Evolutionary conservation across 1,139 yeast species (phyloP).

Genomic region (Torulaspora pretoriensis): DNA sequence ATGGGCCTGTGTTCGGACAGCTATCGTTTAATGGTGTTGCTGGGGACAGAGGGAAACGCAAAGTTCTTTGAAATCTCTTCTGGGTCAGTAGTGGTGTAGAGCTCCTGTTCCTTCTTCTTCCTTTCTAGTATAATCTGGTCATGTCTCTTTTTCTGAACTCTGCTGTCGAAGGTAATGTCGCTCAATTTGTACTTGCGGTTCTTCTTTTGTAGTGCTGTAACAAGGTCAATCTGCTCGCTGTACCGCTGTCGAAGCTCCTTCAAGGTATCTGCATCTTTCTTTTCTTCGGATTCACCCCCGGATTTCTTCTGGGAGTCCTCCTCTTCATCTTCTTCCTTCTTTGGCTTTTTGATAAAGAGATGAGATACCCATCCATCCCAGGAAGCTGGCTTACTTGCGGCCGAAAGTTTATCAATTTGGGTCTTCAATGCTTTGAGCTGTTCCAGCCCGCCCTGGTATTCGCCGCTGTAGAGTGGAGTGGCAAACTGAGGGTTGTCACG

Average conservation of each 20-base stretch:
- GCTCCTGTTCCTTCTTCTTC: slow-evolving; percentile 24
- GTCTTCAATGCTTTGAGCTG: slow-evolving; percentile 40
- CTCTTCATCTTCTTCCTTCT: slow-evolving; percentile 10
- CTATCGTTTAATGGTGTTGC: slow-evolving; percentile 5
- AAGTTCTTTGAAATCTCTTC: slow-evolving; percentile 43
- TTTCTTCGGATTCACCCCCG: slow-evolving; percentile 9
- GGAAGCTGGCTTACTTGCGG: slow-evolving; percentile 18
- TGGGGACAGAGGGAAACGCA: slow-evolving; percentile 58
- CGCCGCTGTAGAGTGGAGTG: slow-evolving; percentile 45
- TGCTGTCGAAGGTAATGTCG: slow-evolving; percentile 48
- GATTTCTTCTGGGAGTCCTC: not conserved
- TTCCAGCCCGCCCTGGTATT: slow-evolving; percentile 44
- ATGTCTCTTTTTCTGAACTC: slow-evolving; percentile 45
- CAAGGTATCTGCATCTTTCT: slow-evolving; percentile 24
- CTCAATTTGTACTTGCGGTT: slow-evolving; percentile 49
- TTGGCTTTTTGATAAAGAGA: slow-evolving; percentile 30
- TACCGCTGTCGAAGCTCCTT: slow-evolving; percentile 31
- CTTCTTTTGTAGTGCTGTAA: slow-evolving; percentile 32
- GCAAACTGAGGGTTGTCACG: slow-evolving; percentile 58
- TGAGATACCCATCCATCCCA: slow-evolving; percentile 40
- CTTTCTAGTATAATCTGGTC: slow-evolving; percentile 42
- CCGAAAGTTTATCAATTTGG: slow-evolving; percentile 38
- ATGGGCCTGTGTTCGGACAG: too few species aligned
- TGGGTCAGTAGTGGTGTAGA: slow-evolving; percentile 35
- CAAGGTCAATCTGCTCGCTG: slow-evolving; percentile 31